A percentile compares a stretch with the other conserved stretches of the same genome.
Evolutionary conservation across 1,284 basidiomycete species (phyloP).

Genomic region (Austropuccinia psidii): DNA sequence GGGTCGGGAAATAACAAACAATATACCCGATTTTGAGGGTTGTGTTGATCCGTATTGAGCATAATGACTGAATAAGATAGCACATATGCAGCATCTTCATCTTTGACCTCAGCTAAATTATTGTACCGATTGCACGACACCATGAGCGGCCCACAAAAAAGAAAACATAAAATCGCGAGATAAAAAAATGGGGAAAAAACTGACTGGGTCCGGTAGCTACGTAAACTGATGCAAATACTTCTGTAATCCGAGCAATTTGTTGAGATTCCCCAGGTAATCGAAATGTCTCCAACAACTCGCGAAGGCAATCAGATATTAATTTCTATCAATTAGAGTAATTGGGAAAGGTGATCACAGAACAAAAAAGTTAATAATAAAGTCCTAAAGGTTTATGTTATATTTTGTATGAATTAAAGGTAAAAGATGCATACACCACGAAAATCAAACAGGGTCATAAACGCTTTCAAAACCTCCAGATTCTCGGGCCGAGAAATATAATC

Average conservation of each 20-base stretch:
- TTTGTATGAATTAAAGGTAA: neutral
- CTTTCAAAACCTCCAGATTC: slow-evolving; percentile 72
- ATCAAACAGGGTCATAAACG: slow-evolving; percentile 82
- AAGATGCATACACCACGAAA: slow-evolving; percentile 64
- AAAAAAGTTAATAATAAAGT: neutral
- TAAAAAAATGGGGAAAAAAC: slow-evolving; percentile 39
- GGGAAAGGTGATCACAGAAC: neutral
- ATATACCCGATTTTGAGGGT: slow-evolving; percentile 71
- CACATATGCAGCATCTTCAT: slow-evolving; percentile 87
- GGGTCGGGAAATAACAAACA: neutral
- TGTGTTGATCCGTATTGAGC: slow-evolving; percentile 97
- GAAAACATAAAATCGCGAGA: neutral
- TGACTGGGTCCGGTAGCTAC: slow-evolving; percentile 72
- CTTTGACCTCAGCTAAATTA: slow-evolving; percentile 70
- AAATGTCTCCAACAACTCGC: slow-evolving; percentile 88
- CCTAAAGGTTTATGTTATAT: neutral
- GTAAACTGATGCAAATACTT: slow-evolving; percentile 86
- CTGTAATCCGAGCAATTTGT: slow-evolving; percentile 88
- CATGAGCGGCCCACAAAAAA: neutral
- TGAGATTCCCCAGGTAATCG: slow-evolving; percentile 91
- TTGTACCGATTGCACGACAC: neutral
- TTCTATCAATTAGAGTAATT: slow-evolving; percentile 55
- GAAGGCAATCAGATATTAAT: slow-evolving; percentile 87
- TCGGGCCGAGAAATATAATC: slow-evolving; percentile 89
- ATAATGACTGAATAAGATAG: slow-evolving; percentile 93